Conservation (phyloP, 768 basidiomycete species). For the Leccinum subtestaceum region DNA sequence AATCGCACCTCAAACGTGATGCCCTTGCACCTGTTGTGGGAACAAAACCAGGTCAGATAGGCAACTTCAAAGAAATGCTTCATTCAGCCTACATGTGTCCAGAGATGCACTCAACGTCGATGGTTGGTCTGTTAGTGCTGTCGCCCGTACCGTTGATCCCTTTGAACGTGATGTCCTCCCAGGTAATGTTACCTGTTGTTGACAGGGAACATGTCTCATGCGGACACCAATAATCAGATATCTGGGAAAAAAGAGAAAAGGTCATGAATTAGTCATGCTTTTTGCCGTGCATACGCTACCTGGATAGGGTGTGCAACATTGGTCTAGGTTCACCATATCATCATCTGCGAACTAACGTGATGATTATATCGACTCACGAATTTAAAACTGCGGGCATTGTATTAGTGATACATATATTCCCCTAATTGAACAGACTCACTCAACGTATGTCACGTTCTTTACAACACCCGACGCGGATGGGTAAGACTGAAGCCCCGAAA, state of each 20-base stretch:
- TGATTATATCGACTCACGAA: conserved; percentile 3
- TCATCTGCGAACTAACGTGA: neutral
- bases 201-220: neutral
- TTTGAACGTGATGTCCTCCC: conserved; percentile 8
- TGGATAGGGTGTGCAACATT: conserved; percentile 4
- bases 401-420: neutral
- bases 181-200: conserved; percentile 6
- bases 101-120: neutral
- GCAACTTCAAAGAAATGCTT: neutral
- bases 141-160: conserved; percentile 11
- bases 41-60: neutral
- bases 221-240: conserved; percentile 8
- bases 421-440: conserved; percentile 1
- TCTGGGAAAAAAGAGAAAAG: neutral
- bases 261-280: neutral
- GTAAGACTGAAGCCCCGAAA: conserved; percentile 6
- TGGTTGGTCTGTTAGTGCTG: neutral
- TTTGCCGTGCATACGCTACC: conserved; percentile 4
- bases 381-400: conserved; percentile 2
- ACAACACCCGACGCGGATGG: conserved; percentile 9
- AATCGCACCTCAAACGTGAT: conserved; percentile 12
- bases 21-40: neutral
- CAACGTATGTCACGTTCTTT: conserved; percentile 9
- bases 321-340: conserved; percentile 2
- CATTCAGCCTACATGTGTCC: neutral